Base-by-base conservation (phyloP, 352 stramenopile genomes). In the Globisporangium yorkense region DNA sequence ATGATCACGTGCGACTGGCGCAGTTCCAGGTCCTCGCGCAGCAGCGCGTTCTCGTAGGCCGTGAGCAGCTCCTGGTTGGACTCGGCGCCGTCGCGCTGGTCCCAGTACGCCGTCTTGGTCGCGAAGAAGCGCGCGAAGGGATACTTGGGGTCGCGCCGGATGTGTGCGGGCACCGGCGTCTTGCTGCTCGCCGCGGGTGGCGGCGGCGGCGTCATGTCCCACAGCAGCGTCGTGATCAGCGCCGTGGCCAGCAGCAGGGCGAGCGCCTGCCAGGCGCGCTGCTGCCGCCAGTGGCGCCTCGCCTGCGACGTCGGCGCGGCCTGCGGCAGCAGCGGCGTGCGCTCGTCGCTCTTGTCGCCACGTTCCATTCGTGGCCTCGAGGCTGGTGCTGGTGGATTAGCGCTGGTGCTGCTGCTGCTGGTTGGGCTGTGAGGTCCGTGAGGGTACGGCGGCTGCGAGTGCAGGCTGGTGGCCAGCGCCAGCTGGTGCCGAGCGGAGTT, bases 61-160 rank as follows among this genome's bases (percentile, higher is more conserved):
- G 66, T 67, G 49, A 65, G 59, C 37, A 58, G 59, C 59, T 76
- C 59, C 41, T 65, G 53, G 52, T 65, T 63, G 46, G 37, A 48
- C 35, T 60, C 55, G 40, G 29, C 29, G 13, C 51, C 40, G 59
- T 67, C 66, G 21, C 71, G 73, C 49, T 83, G 74, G 55, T 83
- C 71, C 74, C 74, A 83, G 60, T 83, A 80, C 63, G 62, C 71
- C 12, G 71, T 83, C 71, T 80, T 83, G 39, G 74, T 79, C n/a
- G 71, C 74, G 63, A 79, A 83, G 31, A 70, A 80, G 41, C 58
- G 62, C 18, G 59, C 62, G 47, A 68, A 58, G 24, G 45, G 58
- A 58, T 66, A 68, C 29, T 57, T 51, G 21, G 40, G 16, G 41
- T 58, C 54, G 41, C 48, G 54, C 24, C 51, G 50, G 15, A 66